phyloP scores from a whole-genome alignment of 805 yeast species.

The Sugiyamaella boreocaroliniensis region DNA sequence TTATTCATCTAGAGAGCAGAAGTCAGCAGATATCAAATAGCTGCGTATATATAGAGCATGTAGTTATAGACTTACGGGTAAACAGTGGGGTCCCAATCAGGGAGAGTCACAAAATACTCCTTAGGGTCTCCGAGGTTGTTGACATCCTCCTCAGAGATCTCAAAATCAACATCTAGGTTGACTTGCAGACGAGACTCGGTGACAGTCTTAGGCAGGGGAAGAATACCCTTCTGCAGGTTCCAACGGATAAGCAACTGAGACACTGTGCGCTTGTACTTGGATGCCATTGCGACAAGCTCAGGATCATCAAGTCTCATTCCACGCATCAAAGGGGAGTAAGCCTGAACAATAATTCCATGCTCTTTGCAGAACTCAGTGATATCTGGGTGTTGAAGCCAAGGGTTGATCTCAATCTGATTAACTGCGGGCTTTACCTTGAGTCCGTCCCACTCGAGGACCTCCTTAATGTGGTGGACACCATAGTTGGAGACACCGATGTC shows the following conservation, averaged over 20 bases:
- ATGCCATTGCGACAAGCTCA: slow-evolving; percentile 30
- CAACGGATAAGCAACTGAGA: slow-evolving; percentile 46
- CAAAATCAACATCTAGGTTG: slow-evolving; percentile 46
- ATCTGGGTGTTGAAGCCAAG: slow-evolving; percentile 70
- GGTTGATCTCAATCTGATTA: slow-evolving; percentile 78
- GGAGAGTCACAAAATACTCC: slow-evolving; percentile 1
- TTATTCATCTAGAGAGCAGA: not conserved
- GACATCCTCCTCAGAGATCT: slow-evolving; percentile 26
- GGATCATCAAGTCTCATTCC: slow-evolving; percentile 45
- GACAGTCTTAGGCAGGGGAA: slow-evolving; percentile 72
- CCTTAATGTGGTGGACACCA: slow-evolving; percentile 50
- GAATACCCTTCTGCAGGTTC: slow-evolving; percentile 43
- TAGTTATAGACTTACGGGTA: not conserved
- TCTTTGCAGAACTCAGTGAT: slow-evolving; percentile 54
- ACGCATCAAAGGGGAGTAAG: slow-evolving; percentile 72
- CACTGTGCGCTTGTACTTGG: slow-evolving; percentile 36
- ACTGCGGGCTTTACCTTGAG: slow-evolving; percentile 57
- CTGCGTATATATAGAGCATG: not conserved
- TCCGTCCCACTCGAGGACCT: slow-evolving; percentile 42
- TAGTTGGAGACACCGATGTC: slow-evolving; percentile 61
- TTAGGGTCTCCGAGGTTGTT: slow-evolving; percentile 10
- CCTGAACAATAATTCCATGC: slow-evolving; percentile 59
- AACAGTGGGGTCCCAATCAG: slow-evolving; percentile 7
- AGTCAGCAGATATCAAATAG: not conserved
- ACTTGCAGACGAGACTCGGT: slow-evolving; percentile 50